Percentiles rank a stretch among this genome's conserved stretches.
These are phyloP conservation scores for Penstemon newberryi DNA, from an alignment of 257 asterid species.

Conservation along the genomic window DNA sequence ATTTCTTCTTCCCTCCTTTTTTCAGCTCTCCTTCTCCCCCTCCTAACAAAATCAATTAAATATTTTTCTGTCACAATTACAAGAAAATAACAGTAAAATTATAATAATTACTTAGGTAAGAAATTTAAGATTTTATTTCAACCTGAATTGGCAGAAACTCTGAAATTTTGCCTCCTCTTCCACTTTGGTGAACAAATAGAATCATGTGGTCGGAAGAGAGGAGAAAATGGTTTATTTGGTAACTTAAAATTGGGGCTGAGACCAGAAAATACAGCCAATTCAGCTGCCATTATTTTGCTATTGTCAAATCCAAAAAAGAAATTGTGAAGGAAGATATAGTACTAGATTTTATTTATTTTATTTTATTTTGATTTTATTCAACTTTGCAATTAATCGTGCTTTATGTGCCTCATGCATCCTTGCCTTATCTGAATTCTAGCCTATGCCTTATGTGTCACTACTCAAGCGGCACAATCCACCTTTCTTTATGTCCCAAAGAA, in stretches of 20 bases:
- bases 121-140: not conserved
- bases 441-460: not conserved
- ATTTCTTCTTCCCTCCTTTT: conserved; percentile 78
- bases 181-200: conserved; percentile 23
- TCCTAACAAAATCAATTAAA: conserved; percentile 33
- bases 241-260: conserved; percentile 37
- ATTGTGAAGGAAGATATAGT: not conserved
- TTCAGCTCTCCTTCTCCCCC: conserved; percentile 73
- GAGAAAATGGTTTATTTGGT: conserved; percentile 35
- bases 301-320: not conserved
- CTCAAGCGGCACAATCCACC: not conserved
- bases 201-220: conserved; percentile 29
- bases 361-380: too few relatives aligned
- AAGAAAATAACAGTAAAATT: not conserved
- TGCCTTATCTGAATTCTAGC: not conserved
- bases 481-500: too few relatives aligned
- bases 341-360: not conserved
- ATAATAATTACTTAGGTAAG: not conserved
- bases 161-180: conserved; percentile 37
- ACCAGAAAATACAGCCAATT: conserved; percentile 41
- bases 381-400: too few relatives aligned
- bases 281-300: conserved; percentile 48
- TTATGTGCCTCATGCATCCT: too few relatives aligned
- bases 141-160: conserved; percentile 76
- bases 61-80: not conserved